Conservation (phyloP, 2,329 filamentous ascomycete genomes). For the Penicillium glabrum region DNA sequence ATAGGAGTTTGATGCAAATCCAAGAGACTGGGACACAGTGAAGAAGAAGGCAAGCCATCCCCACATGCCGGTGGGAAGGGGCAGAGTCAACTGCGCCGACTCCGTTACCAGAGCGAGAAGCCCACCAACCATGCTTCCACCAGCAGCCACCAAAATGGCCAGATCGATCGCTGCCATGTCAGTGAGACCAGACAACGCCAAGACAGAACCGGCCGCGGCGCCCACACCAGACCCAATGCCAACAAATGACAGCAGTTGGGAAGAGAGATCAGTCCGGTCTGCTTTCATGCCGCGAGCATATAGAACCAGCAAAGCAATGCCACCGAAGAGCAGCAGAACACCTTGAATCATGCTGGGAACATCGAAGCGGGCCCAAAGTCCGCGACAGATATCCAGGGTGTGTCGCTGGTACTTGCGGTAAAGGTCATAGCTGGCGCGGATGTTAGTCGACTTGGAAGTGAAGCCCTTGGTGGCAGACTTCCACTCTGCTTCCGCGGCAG, state of each 20-base stretch:
- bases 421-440: conserved; percentile 51
- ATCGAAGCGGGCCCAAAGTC: conserved; percentile 90
- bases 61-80: conserved; percentile 77
- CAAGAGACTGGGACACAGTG: conserved; percentile 81
- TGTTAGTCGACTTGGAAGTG: conserved; percentile 36
- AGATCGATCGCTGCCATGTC: conserved; percentile 33
- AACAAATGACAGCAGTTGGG: conserved; percentile 53
- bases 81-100: conserved; percentile 44
- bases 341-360: conserved; percentile 81
- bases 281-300: conserved; percentile 64
- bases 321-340: conserved; percentile 66
- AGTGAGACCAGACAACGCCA: conserved; percentile 24
- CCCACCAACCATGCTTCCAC: conserved; percentile 47
- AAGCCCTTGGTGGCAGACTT: conserved; percentile 44
- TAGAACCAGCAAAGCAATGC: conserved; percentile 67
- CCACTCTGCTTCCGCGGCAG: conserved; percentile 57
- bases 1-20: conserved; percentile 96
- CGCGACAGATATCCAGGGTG: conserved; percentile 76
- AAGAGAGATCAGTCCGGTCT: conserved; percentile 55
- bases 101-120: conserved; percentile 40
- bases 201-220: conserved; percentile 28
- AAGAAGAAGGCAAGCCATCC: conserved; percentile 82
- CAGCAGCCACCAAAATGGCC: conserved; percentile 41
- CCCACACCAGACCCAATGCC: conserved; percentile 51
- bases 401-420: conserved; percentile 74